Evolutionary conservation across 768 basidiomycete species (phyloP).

Genomic region (Rhizopogon rudus): DNA sequence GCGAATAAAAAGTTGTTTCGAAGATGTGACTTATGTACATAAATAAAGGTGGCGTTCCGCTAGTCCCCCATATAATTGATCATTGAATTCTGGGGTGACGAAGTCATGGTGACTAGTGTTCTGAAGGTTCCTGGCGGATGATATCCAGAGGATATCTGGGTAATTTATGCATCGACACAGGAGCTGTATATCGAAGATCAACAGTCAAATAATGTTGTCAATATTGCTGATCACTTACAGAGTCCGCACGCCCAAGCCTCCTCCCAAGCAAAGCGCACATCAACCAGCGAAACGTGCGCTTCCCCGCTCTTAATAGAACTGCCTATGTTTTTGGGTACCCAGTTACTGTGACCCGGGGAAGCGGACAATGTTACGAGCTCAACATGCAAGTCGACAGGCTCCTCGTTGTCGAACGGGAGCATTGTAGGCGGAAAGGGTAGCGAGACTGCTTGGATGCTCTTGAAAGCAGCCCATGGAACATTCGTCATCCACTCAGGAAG

Average conservation of each 20-base stretch:
- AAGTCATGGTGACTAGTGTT: no score
- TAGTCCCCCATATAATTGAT: no score
- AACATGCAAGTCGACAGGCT: background rate
- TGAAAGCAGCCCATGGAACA: conserved; percentile 30
- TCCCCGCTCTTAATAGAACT: background rate
- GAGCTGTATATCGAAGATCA: no score
- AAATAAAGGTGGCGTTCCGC: no score
- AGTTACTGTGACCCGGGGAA: background rate
- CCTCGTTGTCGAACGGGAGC: background rate
- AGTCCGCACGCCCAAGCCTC: background rate
- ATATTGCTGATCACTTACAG: background rate
- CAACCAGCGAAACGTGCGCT: background rate
- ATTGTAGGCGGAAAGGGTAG: background rate
- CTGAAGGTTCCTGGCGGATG: no score
- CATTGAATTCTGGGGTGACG: no score
- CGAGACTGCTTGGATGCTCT: conserved; percentile 14
- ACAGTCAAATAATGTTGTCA: background rate
- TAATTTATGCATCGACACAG: no score
- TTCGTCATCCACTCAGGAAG: conserved; percentile 18
- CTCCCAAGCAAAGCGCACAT: background rate
- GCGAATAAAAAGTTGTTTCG: background rate
- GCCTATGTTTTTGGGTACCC: background rate
- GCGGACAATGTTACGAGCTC: background rate
- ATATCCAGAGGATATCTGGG: no score
- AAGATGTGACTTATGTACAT: background rate